Evolutionary conservation across 2,329 filamentous ascomycete species (phyloP).

Genomic region (Calonectria honghensis): DNA sequence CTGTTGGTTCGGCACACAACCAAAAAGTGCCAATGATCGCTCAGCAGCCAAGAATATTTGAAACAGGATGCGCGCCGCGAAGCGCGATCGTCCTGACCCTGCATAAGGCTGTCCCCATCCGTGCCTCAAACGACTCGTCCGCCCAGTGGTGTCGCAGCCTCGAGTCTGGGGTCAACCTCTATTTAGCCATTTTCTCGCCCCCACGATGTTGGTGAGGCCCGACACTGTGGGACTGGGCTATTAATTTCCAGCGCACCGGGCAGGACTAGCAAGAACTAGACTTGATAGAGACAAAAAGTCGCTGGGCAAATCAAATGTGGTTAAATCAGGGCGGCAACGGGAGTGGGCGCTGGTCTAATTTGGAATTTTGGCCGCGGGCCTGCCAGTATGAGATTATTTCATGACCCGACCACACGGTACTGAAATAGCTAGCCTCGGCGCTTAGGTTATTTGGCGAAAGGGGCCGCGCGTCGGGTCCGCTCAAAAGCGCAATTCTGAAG

Average conservation of each 20-base stretch:
- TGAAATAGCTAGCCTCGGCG: neutral
- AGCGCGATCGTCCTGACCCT: neutral
- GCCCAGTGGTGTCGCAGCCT: neutral
- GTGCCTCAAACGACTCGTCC: neutral
- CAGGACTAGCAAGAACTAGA: neutral
- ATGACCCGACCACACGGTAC: neutral
- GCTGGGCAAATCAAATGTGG: neutral
- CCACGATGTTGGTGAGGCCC: conserved; percentile 2
- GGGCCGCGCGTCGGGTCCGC: neutral
- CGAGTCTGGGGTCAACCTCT: no score
- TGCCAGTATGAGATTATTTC: no score
- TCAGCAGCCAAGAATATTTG: neutral
- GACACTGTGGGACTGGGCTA: neutral
- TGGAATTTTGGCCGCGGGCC: neutral
- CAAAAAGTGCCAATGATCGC: conserved; percentile 1
- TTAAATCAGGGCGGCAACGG: neutral
- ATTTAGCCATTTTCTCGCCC: neutral
- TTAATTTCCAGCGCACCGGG: neutral
- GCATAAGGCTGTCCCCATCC: no score
- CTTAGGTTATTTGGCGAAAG: neutral
- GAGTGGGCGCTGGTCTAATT: neutral
- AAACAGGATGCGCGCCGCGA: neutral
- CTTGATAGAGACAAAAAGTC: neutral
- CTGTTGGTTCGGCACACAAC: conserved; percentile 11
- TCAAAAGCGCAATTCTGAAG: neutral